Evolutionary conservation across 2,329 filamentous ascomycete species (phyloP).

Genomic region (Xylaria sp.): DNA sequence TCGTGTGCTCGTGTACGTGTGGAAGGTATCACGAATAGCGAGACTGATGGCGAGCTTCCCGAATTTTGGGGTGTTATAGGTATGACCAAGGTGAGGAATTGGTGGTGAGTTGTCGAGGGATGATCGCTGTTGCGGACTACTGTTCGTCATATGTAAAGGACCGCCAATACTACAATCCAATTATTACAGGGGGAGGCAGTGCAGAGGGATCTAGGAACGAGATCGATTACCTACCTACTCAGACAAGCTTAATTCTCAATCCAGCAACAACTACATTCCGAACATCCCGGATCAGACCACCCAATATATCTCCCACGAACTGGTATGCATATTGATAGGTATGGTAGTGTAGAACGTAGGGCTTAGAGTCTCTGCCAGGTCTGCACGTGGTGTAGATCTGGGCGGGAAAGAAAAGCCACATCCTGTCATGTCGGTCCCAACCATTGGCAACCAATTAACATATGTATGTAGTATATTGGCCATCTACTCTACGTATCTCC

Average conservation of each 20-base stretch:
- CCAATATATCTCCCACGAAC: too few species aligned
- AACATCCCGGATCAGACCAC: too few species aligned
- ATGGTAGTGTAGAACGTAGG: background rate
- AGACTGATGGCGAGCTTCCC: background rate
- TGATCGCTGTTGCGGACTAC: background rate
- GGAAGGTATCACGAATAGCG: background rate
- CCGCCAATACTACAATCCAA: background rate
- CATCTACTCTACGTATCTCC: background rate
- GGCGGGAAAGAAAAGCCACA: background rate
- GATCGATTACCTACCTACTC: background rate
- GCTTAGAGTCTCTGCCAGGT: background rate
- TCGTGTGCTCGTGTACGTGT: background rate
- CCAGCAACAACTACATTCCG: too few species aligned
- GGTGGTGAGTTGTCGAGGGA: background rate
- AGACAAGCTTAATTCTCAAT: background rate
- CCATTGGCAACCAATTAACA: background rate
- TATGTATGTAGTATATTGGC: too few species aligned
- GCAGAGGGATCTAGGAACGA: background rate
- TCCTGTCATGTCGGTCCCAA: slow-evolving; percentile 3
- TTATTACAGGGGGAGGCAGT: slow-evolving; percentile 2
- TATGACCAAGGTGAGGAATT: background rate
- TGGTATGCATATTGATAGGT: background rate
- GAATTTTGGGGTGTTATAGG: background rate
- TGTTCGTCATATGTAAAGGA: background rate
- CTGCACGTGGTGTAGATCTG: slow-evolving; percentile 13